Conservation (phyloP, 169 alveolate species). For the Cystoisospora suis region DNA sequence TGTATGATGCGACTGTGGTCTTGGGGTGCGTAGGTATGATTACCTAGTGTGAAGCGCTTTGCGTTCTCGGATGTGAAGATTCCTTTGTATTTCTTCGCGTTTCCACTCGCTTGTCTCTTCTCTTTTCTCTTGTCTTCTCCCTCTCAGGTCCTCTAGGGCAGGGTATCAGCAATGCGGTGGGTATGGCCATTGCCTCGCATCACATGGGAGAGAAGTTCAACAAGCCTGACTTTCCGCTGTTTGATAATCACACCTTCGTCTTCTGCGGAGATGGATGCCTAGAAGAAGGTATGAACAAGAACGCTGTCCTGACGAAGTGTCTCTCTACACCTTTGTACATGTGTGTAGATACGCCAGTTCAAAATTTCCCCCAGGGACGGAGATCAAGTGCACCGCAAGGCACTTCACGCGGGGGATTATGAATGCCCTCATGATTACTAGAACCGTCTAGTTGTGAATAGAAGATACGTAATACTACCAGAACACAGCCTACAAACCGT, state of each 20-base stretch:
- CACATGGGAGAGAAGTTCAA: slow-evolving; percentile 79
- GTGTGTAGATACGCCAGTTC: neutral
- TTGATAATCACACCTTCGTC: slow-evolving; percentile 72
- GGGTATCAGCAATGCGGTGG: slow-evolving; percentile 82
- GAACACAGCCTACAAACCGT: too few species aligned
- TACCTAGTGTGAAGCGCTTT: neutral
- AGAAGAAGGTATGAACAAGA: slow-evolving; percentile 72
- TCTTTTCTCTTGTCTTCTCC: neutral
- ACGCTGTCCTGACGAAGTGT: too few species aligned
- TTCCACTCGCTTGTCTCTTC: neutral
- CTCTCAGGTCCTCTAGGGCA: slow-evolving; percentile 83
- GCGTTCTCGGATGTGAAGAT: neutral
- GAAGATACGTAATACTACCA: too few species aligned
- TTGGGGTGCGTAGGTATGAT: neutral
- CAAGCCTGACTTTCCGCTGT: slow-evolving; percentile 72
- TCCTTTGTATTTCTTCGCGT: neutral
- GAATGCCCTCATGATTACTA: too few species aligned
- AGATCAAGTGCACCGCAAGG: too few species aligned
- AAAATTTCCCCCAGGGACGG: neutral
- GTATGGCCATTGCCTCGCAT: slow-evolving; percentile 81
- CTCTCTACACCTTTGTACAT: too few species aligned
- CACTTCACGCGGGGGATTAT: too few species aligned
- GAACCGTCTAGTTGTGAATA: too few species aligned
- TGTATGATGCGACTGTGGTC: neutral
- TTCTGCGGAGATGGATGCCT: slow-evolving; percentile 86